Percentiles rank a stretch among this genome's conserved stretches.
These are phyloP conservation scores for Ophiocordyceps camponoti-rufipedis DNA, from an alignment of 2,329 filamentous ascomycete genomes.

Conservation along the genomic window DNA sequence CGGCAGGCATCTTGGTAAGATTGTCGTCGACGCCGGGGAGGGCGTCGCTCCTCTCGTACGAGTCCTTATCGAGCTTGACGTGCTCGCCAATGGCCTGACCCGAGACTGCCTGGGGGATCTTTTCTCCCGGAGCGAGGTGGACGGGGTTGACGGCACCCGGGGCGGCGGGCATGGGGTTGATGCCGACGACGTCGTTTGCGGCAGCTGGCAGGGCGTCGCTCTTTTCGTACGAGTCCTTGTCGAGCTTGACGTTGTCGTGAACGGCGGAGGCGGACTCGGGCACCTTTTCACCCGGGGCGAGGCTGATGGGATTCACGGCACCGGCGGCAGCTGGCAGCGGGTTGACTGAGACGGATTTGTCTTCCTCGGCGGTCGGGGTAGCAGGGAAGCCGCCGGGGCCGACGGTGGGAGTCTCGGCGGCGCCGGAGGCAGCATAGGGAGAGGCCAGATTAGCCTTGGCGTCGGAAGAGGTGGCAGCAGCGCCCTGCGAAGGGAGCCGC, in stretches of 20 bases:
- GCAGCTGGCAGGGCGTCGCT: conserved; percentile 36
- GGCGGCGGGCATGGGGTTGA: conserved; percentile 45
- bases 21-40: conserved; percentile 24
- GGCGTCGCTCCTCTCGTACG: conserved; percentile 66
- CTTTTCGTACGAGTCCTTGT: conserved; percentile 76
- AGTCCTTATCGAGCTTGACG: conserved; percentile 63
- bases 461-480: conserved; percentile 2
- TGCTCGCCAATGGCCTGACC: conserved; percentile 37
- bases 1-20: conserved; percentile 29
- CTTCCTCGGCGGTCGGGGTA: conserved; percentile 39
- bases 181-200: conserved; percentile 29
- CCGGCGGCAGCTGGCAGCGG: conserved; percentile 44
- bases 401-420: conserved; percentile 14
- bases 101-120: conserved; percentile 53
- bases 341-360: conserved; percentile 18
- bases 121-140: conserved; percentile 60
- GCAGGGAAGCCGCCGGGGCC: conserved; percentile 37
- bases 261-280: conserved; percentile 48
- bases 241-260: conserved; percentile 55
- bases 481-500: not conserved
- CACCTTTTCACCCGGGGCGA: conserved; percentile 65
- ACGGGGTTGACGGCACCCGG: conserved; percentile 61
- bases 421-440: conserved; percentile 2
- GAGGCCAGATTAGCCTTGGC: no score
- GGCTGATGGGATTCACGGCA: conserved; percentile 60